Conservation (phyloP, 805 yeast genomes). For the Maudiozyma saulgeensis region DNA sequence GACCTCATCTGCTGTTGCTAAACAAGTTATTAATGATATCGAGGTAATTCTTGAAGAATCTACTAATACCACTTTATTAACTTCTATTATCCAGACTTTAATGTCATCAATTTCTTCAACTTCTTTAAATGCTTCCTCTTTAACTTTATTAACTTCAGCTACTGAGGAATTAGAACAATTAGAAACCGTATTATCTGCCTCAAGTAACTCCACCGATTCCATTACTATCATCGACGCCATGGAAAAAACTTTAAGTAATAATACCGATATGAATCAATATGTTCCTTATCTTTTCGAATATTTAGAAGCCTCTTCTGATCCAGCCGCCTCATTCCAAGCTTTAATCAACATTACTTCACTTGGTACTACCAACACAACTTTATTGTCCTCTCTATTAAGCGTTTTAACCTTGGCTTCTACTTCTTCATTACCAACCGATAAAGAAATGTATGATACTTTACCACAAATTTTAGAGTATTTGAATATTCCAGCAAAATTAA, state of each 20-base stretch:
- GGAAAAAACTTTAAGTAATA: conserved; percentile 9
- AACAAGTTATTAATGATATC: conserved; percentile 14
- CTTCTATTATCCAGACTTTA: conserved; percentile 12
- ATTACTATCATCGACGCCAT: conserved; percentile 12
- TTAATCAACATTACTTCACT: conserved; percentile 18
- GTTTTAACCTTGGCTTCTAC: conserved; percentile 13
- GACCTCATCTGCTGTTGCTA: conserved; percentile 17
- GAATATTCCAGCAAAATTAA: conserved; percentile 20
- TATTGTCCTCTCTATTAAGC: conserved; percentile 15
- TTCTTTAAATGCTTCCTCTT: conserved; percentile 3
- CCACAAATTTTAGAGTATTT: conserved; percentile 22
- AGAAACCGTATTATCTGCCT: conserved; percentile 13
- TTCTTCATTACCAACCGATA: conserved; percentile 11
- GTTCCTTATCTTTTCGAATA: conserved; percentile 18
- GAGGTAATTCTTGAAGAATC: conserved; percentile 11
- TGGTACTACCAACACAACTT: conserved; percentile 14
- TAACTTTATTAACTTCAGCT: conserved; percentile 14
- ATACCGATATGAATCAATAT: conserved; percentile 11
- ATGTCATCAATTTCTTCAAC: conserved; percentile 10
- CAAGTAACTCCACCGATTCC: conserved; percentile 17
- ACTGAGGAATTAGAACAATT: conserved; percentile 18
- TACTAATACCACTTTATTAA: conserved; percentile 12
- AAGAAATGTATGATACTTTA: conserved; percentile 13
- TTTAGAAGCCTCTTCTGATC: conserved; percentile 16
- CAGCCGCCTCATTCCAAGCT: conserved; percentile 18